A percentile compares a stretch with the other conserved stretches of the same genome.
Conservation (phyloP, 352 stramenopile species). For the Pythium diclinum region DNA sequence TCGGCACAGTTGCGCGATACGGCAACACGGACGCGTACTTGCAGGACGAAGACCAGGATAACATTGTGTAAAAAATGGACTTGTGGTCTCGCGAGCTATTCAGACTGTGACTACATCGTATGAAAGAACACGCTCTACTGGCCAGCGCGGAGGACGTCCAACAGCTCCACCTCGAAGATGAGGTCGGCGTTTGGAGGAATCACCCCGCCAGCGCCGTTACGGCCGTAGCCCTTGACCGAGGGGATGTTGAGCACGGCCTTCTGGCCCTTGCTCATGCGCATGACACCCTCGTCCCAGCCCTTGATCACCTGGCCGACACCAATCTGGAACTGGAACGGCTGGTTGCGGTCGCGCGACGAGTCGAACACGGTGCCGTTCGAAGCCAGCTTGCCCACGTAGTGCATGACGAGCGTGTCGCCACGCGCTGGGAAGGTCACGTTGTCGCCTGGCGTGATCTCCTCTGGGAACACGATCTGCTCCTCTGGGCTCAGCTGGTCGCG, state of each 20-base stretch:
- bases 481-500: conserved; percentile 39
- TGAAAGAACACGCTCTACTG: not conserved
- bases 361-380: conserved; percentile 69
- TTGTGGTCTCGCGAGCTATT: not conserved
- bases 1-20: conserved; percentile 59
- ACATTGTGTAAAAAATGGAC: conserved; percentile 18
- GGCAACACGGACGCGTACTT: conserved; percentile 52
- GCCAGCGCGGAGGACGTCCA: conserved; percentile 59
- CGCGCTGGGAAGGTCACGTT: conserved; percentile 56
- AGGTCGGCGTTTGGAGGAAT: conserved; percentile 93
- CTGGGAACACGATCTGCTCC: conserved; percentile 68
- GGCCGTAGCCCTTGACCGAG: conserved; percentile 92
- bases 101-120: not conserved
- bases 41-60: conserved; percentile 37
- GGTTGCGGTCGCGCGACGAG: conserved; percentile 64
- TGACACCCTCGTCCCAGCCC: conserved; percentile 94
- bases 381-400: conserved; percentile 79
- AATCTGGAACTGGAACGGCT: conserved; percentile 82
- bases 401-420: conserved; percentile 80
- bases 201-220: conserved; percentile 67
- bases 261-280: conserved; percentile 95
- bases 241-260: conserved; percentile 91
- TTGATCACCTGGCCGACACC: conserved; percentile 90
- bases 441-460: conserved; percentile 65
- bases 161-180: conserved; percentile 92